Evolutionary conservation across 805 yeast genomes (phyloP), one percentile per base, ranked within the genome.

Genomic region (Komagataella pastoris): DNA sequence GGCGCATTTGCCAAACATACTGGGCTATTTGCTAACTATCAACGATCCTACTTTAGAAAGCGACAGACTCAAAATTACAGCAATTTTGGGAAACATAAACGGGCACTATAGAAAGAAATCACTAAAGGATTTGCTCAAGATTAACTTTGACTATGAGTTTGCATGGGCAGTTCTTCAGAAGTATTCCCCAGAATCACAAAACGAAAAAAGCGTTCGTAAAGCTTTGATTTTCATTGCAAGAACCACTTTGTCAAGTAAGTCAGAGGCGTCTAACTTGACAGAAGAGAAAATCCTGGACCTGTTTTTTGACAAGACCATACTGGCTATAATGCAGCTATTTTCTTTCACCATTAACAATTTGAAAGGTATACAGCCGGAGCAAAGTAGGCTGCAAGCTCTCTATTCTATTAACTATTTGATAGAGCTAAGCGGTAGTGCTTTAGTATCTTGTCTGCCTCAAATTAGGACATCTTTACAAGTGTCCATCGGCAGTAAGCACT

Each of bases 381-480:
- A 83, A 50, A 89, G 85, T 49, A 88, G 86, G 60, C 69, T 82
- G 1, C 75, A 79, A 44, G 83, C 91, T 1, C 72, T 91, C 2
- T 71, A 79, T 52, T 97, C 96, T 0, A 76, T 91, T 30, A 78
- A 82, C 44, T 78, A 83, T 53, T 65, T 91, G 21, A 78, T 86
- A 6, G 71, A 74, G 47, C 65, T 80, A 2, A 68, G 80, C 1
- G 75, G 75, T 5, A 68, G 64, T 51, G 71, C 81, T 14, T 76
- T 85, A 30, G 75, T 79, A 3, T 77, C 85, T 1, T 87, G 88
- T 0, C 65, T 85, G 43, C 95, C 96, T 0, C 98, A 90, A 61
- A 78, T 91, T 3, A 83, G 88, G 54, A 85, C 95, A 1, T 85
- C 95, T 58, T 67, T 91, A 10, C 96, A 88, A 61, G 81, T 89